Base-by-base conservation (phyloP, 1,284 basidiomycete species). In the Leccinum huronense region DNA sequence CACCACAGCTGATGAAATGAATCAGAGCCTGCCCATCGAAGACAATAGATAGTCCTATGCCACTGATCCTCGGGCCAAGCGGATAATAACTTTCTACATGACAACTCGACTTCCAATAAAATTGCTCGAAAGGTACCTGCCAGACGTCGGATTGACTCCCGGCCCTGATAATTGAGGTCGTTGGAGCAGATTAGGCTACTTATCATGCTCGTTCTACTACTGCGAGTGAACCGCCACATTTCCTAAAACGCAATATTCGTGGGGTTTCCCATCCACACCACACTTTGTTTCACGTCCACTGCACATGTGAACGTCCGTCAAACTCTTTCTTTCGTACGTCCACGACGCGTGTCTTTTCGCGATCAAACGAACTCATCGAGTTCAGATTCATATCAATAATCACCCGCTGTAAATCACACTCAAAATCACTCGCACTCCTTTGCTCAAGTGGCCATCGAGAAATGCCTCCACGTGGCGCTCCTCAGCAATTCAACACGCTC, bases 391-490 rank as follows among this genome's bases (percentile, higher is more conserved):
- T 45, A 36, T 3, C 40, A 10, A 42, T 42, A 45, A 9, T 3
- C 10, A 42, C 33, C 34, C 64, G 27, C 40, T 51, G 63, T 62
- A 66, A 31, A 61, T 59, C 57, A 6, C 3, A 51, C 48, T 2
- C 48, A 51, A 27, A 23, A 51, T 13, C 48, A 45, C 10, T 45
- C 42, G 42, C 42, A 5, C 63, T 70, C 65, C 48, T 66, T 70
- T 62, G 14, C 42, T 58, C 36, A 33, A 27, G 6, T 40, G 8
- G 16, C 57, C 48, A 56, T 54, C 56, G 10, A 42, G 58, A 54
- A 42, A 74, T 77, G 75, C 63, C 66, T 10, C 75, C 71, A 59
- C 73, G 75, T 67, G 73, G 71, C 55, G 51, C 45, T 10, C 66
- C 74, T 1, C 69, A 65, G 3, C 61, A 73, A 7, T 62, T 61